Conservation (phyloP, 805 yeast genomes). For the Teunomyces tritomae region DNA sequence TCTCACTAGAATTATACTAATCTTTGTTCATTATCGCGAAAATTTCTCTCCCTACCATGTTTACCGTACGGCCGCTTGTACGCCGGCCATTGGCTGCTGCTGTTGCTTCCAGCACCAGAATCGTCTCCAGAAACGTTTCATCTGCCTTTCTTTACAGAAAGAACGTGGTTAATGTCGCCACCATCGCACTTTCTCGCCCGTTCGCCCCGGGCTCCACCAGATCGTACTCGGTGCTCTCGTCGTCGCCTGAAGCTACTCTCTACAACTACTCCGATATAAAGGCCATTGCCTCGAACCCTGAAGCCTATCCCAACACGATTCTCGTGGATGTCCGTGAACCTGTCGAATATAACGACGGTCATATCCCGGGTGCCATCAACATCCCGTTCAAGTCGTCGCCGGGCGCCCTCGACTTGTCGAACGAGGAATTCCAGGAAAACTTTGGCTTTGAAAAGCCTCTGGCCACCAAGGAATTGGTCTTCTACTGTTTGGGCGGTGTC, state of each 20-base stretch:
- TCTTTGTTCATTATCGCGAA: background rate
- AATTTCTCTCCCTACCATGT: background rate
- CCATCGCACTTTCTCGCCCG: background rate
- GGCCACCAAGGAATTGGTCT: conserved; percentile 67
- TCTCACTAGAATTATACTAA: background rate
- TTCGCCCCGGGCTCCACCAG: conserved; percentile 9
- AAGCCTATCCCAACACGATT: conserved; percentile 42
- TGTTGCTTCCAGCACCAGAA: background rate
- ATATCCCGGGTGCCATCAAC: conserved; percentile 81
- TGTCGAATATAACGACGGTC: conserved; percentile 67
- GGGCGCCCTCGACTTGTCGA: conserved; percentile 79
- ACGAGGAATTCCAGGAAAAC: conserved; percentile 74
- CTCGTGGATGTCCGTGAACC: conserved; percentile 94
- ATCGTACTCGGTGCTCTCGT: conserved; percentile 37
- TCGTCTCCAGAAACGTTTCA: background rate
- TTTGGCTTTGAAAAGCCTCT: conserved; percentile 83
- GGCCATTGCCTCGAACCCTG: conserved; percentile 41
- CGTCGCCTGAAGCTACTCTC: conserved; percentile 42
- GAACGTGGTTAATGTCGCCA: too few species aligned
- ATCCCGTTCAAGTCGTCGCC: conserved; percentile 90
- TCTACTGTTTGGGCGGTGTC: conserved; percentile 91
- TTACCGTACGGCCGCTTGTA: conserved; percentile 2
- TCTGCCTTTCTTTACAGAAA: background rate
- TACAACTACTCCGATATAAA: conserved; percentile 55
- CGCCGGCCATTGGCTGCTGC: background rate